phyloP scores from a whole-genome alignment of 805 yeast genomes.

The Saccharomyces cerevisiae region DNA sequence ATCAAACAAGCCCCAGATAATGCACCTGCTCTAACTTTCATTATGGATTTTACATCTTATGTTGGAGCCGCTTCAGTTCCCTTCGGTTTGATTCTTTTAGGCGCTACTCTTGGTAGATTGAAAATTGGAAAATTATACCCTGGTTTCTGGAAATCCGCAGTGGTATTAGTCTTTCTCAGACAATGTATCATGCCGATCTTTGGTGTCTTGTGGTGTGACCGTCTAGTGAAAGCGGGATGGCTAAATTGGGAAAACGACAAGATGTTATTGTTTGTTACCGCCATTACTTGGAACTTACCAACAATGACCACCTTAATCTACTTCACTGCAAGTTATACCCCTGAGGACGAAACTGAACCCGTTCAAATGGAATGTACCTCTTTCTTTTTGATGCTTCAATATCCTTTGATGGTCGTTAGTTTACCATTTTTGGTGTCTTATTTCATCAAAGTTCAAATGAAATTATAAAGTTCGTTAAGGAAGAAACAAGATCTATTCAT shows the following conservation, averaged over 20 bases:
- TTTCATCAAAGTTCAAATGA: conserved; percentile 29
- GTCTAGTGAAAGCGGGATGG: conserved; percentile 61
- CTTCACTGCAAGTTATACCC: conserved; percentile 78
- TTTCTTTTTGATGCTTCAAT: conserved; percentile 64
- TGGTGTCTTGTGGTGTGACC: conserved; percentile 59
- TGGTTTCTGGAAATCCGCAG: conserved; percentile 62
- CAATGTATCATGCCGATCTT: conserved; percentile 71
- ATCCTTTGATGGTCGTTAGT: conserved; percentile 56
- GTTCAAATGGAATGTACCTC: conserved; percentile 79
- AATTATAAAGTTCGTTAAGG: conserved; percentile 9
- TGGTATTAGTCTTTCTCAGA: conserved; percentile 47
- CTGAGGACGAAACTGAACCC: conserved; percentile 42
- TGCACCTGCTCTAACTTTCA: conserved; percentile 74
- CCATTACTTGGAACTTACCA: conserved; percentile 73
- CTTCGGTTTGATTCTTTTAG: conserved; percentile 71
- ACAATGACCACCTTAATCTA: conserved; percentile 85
- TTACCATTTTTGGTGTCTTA: conserved; percentile 53
- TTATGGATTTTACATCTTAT: conserved; percentile 74
- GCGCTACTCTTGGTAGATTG: conserved; percentile 82
- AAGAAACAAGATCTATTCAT: neutral
- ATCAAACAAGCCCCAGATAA: conserved; percentile 79
- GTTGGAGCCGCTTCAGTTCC: conserved; percentile 89
- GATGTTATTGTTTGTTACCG: conserved; percentile 66
- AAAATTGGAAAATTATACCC: conserved; percentile 50
- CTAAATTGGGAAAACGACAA: conserved; percentile 39